A percentile compares a stretch with the other conserved stretches of the same genome.
Conservation (phyloP, 305 asterid genomes). For the Fraxinus nigra region DNA sequence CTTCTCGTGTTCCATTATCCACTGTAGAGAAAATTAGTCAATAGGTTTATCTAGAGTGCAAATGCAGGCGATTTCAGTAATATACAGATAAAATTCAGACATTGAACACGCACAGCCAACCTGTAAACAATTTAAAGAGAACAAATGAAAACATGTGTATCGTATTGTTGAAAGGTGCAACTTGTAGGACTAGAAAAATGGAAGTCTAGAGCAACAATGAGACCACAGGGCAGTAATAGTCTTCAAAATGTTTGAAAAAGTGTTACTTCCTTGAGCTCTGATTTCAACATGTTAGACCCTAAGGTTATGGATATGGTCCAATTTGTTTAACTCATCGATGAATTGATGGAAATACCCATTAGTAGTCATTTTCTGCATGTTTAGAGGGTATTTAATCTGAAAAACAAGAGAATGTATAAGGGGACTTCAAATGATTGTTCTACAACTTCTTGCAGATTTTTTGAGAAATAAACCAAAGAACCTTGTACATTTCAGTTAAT, state of each 20-base stretch:
- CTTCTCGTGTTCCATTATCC: constrained; percentile 94
- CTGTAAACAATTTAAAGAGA: constrained; percentile 13
- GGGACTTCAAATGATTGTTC: not conserved
- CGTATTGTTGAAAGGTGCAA: not conserved
- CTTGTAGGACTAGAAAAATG: not conserved
- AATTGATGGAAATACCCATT: not conserved
- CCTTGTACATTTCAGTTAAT: not conserved
- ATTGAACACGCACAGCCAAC: not conserved
- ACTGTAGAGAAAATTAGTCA: constrained; percentile 41
- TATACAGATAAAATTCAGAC: not conserved
- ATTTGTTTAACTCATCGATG: not conserved
- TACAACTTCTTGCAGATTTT: not conserved
- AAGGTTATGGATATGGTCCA: not conserved
- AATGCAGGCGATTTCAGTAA: constrained; percentile 19
- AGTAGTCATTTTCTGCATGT: not conserved
- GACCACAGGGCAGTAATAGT: not conserved
- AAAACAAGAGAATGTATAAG: not conserved
- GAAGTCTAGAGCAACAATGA: not conserved
- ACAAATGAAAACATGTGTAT: not conserved
- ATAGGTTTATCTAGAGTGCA: not conserved
- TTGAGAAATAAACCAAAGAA: not conserved
- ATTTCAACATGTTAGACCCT: not conserved
- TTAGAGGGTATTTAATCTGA: not conserved
- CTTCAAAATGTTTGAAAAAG: not conserved
- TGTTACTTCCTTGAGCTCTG: not conserved